Evolutionary conservation across 148 eudicot genomes (phyloP).

Genomic region (Limonium bicolor): DNA sequence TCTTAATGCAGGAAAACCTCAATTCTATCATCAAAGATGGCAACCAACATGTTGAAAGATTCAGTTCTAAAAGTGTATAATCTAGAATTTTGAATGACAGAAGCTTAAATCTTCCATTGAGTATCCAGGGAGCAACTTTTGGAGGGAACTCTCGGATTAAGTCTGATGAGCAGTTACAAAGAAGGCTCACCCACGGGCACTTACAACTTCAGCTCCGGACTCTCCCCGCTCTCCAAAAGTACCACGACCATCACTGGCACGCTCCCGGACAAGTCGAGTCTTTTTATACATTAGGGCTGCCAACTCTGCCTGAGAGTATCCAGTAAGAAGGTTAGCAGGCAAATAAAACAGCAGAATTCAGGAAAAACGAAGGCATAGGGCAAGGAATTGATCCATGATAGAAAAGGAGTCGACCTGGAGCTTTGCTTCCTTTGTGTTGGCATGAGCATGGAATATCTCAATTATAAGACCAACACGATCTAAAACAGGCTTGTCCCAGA

Average conservation of each 20-base stretch:
- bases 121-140: too few species aligned
- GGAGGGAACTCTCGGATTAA: too few species aligned
- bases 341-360: not conserved
- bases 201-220: slow-evolving; percentile 91
- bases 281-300: slow-evolving; percentile 91
- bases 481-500: slow-evolving; percentile 79
- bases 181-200: slow-evolving; percentile 77
- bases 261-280: slow-evolving; percentile 76
- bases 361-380: not conserved
- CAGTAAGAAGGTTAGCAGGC: slow-evolving; percentile 1
- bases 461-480: slow-evolving; percentile 91
- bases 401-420: slow-evolving; percentile 41
- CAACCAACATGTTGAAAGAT: too few species aligned
- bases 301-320: slow-evolving; percentile 62
- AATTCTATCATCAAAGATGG: too few species aligned
- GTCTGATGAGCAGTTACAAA: not conserved
- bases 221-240: slow-evolving; percentile 83
- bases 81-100: too few species aligned
- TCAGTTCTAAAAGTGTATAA: too few species aligned
- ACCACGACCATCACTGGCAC: slow-evolving; percentile 60
- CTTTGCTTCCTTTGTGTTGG: slow-evolving; percentile 89
- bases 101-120: too few species aligned
- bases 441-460: slow-evolving; percentile 94
- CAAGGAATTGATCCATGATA: not conserved
- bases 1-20: too few species aligned